phyloP scores from a whole-genome alignment of 768 basidiomycete genomes.

The Serpula lacrymans region DNA sequence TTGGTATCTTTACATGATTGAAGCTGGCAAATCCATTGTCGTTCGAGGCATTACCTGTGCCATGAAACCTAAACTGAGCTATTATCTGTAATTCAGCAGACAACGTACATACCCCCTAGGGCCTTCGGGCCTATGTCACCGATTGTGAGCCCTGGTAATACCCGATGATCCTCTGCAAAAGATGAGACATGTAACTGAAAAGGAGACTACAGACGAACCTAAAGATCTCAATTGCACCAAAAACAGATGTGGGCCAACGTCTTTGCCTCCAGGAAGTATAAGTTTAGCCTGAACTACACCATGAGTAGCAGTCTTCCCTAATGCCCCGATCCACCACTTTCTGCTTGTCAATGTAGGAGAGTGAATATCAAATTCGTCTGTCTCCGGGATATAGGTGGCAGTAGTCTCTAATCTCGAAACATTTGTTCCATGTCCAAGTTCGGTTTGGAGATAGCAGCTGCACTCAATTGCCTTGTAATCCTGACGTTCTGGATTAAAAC shows the following conservation, averaged over 20 bases:
- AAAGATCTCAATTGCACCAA: slow-evolving; percentile 65
- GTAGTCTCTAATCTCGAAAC: slow-evolving; percentile 70
- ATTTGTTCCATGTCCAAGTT: slow-evolving; percentile 76
- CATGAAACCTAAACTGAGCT: not conserved
- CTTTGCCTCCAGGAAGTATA: slow-evolving; percentile 55
- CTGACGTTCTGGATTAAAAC: not conserved
- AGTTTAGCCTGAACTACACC: slow-evolving; percentile 76
- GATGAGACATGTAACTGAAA: not conserved
- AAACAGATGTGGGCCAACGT: slow-evolving; percentile 73
- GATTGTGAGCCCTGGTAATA: slow-evolving; percentile 57
- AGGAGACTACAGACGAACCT: slow-evolving; percentile 34
- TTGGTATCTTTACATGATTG: slow-evolving; percentile 61
- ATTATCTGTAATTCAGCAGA: not conserved
- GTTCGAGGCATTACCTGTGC: slow-evolving; percentile 44
- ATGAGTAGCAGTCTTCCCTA: slow-evolving; percentile 72
- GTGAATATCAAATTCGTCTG: slow-evolving; percentile 69
- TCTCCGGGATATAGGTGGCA: slow-evolving; percentile 66
- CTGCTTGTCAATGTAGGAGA: slow-evolving; percentile 70
- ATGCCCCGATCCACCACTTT: slow-evolving; percentile 82
- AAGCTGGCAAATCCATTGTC: slow-evolving; percentile 74
- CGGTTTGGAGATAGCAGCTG: slow-evolving; percentile 72
- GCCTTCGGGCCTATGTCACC: slow-evolving; percentile 60
- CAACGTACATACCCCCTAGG: slow-evolving; percentile 26
- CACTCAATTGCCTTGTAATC: not conserved
- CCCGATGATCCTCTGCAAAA: slow-evolving; percentile 51